Base-by-base conservation (phyloP, 2,329 filamentous ascomycete genomes). In the Aspergillus terreus region DNA sequence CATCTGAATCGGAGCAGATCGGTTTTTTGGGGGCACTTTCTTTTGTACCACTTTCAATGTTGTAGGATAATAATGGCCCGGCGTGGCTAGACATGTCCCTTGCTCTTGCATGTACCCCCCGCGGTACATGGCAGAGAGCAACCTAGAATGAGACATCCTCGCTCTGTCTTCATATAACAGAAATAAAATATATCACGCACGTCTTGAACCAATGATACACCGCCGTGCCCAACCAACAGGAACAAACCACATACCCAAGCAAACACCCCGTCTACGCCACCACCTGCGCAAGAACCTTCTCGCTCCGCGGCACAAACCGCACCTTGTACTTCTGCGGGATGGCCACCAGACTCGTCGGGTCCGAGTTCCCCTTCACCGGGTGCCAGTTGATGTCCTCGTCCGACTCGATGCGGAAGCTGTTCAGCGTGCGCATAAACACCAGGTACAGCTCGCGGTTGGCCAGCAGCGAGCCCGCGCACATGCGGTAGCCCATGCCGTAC, bases 371-470 rank as follows among this genome's bases (percentile, higher is more conserved):
- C 10, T 68, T 70, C 6, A 86, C 70, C 2, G 83, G 84, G 63
- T 86, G 78, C 25, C 77, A 78, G 47, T 85, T 81, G 0, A 82
- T 75, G 6, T 78, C 71, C 38, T 79, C 78, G 47, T 76, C 69
- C 53, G 77, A 78, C 48, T 80, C 70, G 50, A 87, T 78, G 53
- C 78, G 77, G 65, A 86, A 85, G 59, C 80, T 80, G 64, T 79
- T 82, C 23, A 87, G 68, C 56, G 83, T 78, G 27, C 84, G 76
- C 69, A 86, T 76, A 61, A 83, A 86, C 10, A 84, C 74, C 9
- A 86, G 72, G 54, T 87, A 87, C 15, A 87, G 71, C 62, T 87
- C 84, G 2, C 83, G 74, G 60, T 86, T 86, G 10, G 83, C 83
- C 2, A 86, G 73, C 36, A 84, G 62, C 1, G 78, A 82, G 35